Conservation (phyloP, 257 asterid species). For the Penstemon newberryi region DNA sequence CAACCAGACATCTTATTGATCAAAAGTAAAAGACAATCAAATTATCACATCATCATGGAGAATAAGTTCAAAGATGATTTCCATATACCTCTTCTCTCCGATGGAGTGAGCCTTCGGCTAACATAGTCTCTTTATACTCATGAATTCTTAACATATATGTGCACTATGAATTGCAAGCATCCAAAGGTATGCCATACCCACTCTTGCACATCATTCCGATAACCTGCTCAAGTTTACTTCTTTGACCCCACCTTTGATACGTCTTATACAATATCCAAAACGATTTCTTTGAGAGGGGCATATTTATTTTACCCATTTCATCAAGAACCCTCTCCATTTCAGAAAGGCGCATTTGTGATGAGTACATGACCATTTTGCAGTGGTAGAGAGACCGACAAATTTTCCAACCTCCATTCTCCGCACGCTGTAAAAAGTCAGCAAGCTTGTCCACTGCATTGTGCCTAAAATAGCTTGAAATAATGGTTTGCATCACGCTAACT, state of each 20-base stretch:
- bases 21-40: neutral
- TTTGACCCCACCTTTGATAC: constrained; percentile 51
- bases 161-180: constrained; percentile 28
- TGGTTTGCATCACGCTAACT: constrained; percentile 48
- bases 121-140: constrained; percentile 27
- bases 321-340: constrained; percentile 85
- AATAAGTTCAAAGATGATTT: constrained; percentile 31
- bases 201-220: constrained; percentile 66
- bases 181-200: constrained; percentile 48
- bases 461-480: constrained; percentile 69
- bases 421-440: constrained; percentile 54
- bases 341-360: constrained; percentile 56
- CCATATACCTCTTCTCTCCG: constrained; percentile 19
- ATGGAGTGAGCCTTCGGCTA: constrained; percentile 19
- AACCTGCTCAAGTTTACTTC: constrained; percentile 59
- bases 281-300: constrained; percentile 55
- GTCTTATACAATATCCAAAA: constrained; percentile 59
- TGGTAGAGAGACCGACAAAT: constrained; percentile 75
- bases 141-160: constrained; percentile 15
- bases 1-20: neutral
- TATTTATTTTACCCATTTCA: constrained; percentile 64
- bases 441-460: constrained; percentile 73
- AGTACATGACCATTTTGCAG: constrained; percentile 81
- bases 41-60: neutral
- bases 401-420: constrained; percentile 80